phyloP scores from a whole-genome alignment of 1,139 yeast genomes.

The Kodamaea anthophila region DNA sequence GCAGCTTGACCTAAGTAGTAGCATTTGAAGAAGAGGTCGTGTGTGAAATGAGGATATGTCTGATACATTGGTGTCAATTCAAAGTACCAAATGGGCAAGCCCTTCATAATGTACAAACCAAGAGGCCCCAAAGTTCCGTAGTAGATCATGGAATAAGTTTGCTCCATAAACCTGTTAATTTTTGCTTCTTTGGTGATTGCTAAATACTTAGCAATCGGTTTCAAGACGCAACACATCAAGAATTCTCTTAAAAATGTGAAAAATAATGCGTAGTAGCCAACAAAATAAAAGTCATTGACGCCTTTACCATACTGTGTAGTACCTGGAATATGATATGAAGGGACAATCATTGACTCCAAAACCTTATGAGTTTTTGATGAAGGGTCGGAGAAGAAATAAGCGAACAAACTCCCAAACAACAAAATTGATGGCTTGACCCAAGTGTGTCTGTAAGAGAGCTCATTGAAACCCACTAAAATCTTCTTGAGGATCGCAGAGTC shows the following conservation, averaged over 20 bases:
- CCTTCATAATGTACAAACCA: slow-evolving; percentile 85
- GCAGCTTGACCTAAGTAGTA: slow-evolving; percentile 92
- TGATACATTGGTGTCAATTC: slow-evolving; percentile 75
- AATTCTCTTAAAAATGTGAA: slow-evolving; percentile 91
- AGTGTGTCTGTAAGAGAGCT: slow-evolving; percentile 62
- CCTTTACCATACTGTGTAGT: slow-evolving; percentile 80
- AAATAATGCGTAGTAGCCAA: slow-evolving; percentile 71
- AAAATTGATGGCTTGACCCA: slow-evolving; percentile 71
- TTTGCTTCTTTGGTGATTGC: slow-evolving; percentile 58
- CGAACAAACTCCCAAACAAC: slow-evolving; percentile 28
- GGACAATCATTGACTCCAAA: slow-evolving; percentile 57
- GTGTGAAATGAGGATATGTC: slow-evolving; percentile 77
- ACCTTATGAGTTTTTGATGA: slow-evolving; percentile 49
- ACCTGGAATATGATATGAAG: slow-evolving; percentile 61
- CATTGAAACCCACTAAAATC: slow-evolving; percentile 50
- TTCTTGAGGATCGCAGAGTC: slow-evolving; percentile 44
- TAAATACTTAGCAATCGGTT: slow-evolving; percentile 56
- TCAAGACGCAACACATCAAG: slow-evolving; percentile 72
- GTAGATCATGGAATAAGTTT: slow-evolving; percentile 77
- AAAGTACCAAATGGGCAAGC: slow-evolving; percentile 83
- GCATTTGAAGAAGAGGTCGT: slow-evolving; percentile 63
- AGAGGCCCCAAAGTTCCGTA: slow-evolving; percentile 78
- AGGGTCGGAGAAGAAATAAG: slow-evolving; percentile 45
- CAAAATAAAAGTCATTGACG: slow-evolving; percentile 71
- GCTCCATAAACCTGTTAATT: slow-evolving; percentile 83